Evolutionary conservation across 2,329 filamentous ascomycete species (phyloP).

Genomic region (Macrophomina tecta): DNA sequence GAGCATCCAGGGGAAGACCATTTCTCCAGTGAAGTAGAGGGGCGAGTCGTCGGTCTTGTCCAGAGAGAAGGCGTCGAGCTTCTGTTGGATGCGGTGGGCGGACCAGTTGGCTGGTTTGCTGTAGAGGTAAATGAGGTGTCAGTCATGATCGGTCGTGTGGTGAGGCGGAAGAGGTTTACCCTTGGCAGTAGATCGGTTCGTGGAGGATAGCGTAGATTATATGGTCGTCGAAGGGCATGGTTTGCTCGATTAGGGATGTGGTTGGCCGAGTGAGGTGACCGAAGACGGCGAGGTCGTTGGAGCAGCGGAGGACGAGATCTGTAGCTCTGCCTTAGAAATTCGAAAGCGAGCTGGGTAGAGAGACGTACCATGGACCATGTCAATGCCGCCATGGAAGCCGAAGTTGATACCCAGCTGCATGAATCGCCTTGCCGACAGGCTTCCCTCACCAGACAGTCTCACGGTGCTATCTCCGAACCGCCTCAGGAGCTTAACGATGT

Average conservation of each 20-base stretch:
- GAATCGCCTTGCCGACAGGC: conserved; percentile 74
- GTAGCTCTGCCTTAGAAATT: neutral
- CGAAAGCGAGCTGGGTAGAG: neutral
- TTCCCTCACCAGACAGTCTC: conserved; percentile 73
- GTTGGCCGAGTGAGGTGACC: conserved; percentile 77
- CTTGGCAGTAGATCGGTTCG: conserved; percentile 84
- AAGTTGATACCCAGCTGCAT: conserved; percentile 79
- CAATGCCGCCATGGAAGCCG: conserved; percentile 78
- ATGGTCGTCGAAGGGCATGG: conserved; percentile 73
- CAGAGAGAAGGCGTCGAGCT: conserved; percentile 55
- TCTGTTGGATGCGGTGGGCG: conserved; percentile 67
- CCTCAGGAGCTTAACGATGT: conserved; percentile 69
- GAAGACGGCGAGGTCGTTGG: conserved; percentile 75
- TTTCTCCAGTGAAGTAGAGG: conserved; percentile 87
- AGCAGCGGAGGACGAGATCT: conserved; percentile 71
- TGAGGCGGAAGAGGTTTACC: conserved; percentile 55
- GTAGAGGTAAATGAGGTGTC: neutral
- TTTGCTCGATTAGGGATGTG: conserved; percentile 70
- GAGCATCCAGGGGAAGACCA: conserved; percentile 84
- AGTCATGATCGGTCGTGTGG: neutral
- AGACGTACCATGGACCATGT: conserved; percentile 67
- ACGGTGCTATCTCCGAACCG: conserved; percentile 63
- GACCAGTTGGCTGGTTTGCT: conserved; percentile 65
- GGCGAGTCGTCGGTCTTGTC: conserved; percentile 55
- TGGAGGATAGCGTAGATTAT: conserved; percentile 88